Evolutionary conservation across 2,329 filamentous ascomycete genomes (phyloP).

Genomic region (Aspergillus sp.): DNA sequence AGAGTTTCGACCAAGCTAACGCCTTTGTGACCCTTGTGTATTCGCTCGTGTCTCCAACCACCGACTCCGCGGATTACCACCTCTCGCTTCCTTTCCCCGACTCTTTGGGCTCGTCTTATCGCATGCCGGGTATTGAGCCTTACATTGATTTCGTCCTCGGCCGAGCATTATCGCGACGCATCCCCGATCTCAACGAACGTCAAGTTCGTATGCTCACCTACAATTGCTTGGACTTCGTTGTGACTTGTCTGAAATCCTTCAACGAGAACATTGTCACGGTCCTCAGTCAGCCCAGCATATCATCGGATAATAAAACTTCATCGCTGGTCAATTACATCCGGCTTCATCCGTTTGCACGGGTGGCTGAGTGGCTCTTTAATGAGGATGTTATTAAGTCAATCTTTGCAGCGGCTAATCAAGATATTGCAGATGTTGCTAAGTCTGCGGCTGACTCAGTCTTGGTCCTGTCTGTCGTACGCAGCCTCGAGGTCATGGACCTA

Average conservation of each 20-base stretch:
- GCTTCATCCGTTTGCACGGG: conserved; percentile 86
- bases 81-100: conserved; percentile 86
- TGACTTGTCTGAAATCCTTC: conserved; percentile 77
- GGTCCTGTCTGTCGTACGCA: conserved; percentile 73
- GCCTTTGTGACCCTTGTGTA: conserved; percentile 78
- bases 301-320: conserved; percentile 70
- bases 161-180: conserved; percentile 68
- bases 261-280: conserved; percentile 91
- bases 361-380: conserved; percentile 99
- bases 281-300: conserved; percentile 73
- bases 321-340: conserved; percentile 77
- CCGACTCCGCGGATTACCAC: conserved; percentile 54
- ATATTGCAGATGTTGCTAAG: conserved; percentile 68
- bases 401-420: conserved; percentile 76
- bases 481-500: conserved; percentile 79
- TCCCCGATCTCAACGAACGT: conserved; percentile 64
- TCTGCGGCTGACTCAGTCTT: conserved; percentile 76
- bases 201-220: conserved; percentile 74
- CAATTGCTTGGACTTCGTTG: conserved; percentile 80
- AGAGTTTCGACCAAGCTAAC: conserved; percentile 80
- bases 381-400: conserved; percentile 79
- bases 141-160: conserved; percentile 92
- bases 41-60: conserved; percentile 64
- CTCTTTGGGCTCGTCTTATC: conserved; percentile 71
- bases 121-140: conserved; percentile 82